phyloP scores from a whole-genome alignment of 1,139 yeast species.

The Hansenula lynferdii region DNA sequence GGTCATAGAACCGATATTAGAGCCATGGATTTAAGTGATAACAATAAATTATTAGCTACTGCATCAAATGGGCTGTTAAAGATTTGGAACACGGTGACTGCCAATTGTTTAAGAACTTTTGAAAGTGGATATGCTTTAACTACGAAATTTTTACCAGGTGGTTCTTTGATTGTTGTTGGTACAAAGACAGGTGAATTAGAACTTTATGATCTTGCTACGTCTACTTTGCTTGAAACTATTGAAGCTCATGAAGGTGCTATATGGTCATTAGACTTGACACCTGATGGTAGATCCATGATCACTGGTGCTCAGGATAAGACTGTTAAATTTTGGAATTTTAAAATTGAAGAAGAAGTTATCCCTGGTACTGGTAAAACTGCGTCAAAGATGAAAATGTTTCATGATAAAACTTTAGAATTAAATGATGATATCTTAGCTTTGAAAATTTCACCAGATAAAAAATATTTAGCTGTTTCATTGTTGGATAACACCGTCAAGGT shows the following conservation, averaged over 20 bases:
- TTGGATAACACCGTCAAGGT: constrained; percentile 93
- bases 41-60: constrained; percentile 75
- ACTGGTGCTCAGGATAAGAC: constrained; percentile 94
- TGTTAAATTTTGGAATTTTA: constrained; percentile 86
- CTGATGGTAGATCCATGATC: constrained; percentile 79
- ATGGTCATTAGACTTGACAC: constrained; percentile 86
- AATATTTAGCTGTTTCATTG: constrained; percentile 74
- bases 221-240: constrained; percentile 64
- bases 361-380: constrained; percentile 61
- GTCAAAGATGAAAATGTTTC: constrained; percentile 56
- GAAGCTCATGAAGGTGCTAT: constrained; percentile 85
- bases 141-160: constrained; percentile 86
- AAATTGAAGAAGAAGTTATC: constrained; percentile 57
- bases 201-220: constrained; percentile 80
- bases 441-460: constrained; percentile 77
- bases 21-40: constrained; percentile 76
- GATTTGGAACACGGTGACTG: constrained; percentile 78
- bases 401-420: constrained; percentile 76
- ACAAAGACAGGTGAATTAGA: constrained; percentile 85
- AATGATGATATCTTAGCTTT: constrained; percentile 83
- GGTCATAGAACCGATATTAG: constrained; percentile 93
- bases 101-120: constrained; percentile 77
- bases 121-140: constrained; percentile 87
- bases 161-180: constrained; percentile 82
- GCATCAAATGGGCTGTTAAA: constrained; percentile 89